These are phyloP conservation scores for Pythium rhizo-oryzae DNA, from an alignment of 352 stramenopile species.

Conservation along the genomic window DNA sequence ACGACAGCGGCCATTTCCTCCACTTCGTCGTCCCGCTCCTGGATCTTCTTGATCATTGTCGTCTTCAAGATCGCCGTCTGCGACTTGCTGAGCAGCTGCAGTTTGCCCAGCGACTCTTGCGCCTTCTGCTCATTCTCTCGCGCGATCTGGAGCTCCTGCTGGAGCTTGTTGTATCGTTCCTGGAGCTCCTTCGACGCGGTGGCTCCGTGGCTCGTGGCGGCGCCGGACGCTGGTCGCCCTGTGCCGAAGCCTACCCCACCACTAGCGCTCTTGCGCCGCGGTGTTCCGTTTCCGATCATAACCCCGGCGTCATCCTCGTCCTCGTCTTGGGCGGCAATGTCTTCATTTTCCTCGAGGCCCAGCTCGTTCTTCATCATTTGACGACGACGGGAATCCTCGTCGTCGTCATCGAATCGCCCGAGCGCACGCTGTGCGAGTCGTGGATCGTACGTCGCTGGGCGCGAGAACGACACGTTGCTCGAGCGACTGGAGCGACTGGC, in stretches of 20 bases:
- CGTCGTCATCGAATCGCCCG: slow-evolving; percentile 40
- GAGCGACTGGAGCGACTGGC: slow-evolving; percentile 3
- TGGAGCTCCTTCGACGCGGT: slow-evolving; percentile 29
- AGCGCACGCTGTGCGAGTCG: slow-evolving; percentile 64
- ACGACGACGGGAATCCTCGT: slow-evolving; percentile 49
- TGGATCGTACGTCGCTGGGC: slow-evolving; percentile 81
- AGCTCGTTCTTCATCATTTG: slow-evolving; percentile 80
- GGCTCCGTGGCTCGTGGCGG: slow-evolving; percentile 27
- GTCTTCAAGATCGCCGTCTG: slow-evolving; percentile 86
- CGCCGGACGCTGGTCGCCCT: slow-evolving; percentile 20
- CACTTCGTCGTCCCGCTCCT: slow-evolving; percentile 64
- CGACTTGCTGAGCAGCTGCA: slow-evolving; percentile 85
- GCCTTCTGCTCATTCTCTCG: slow-evolving; percentile 70
- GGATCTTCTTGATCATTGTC: slow-evolving; percentile 80
- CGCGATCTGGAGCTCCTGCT: slow-evolving; percentile 58
- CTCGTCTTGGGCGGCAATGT: slow-evolving; percentile 42
- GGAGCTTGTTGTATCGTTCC: slow-evolving; percentile 57
- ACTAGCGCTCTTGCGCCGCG: slow-evolving; percentile 18
- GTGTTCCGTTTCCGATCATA: slow-evolving; percentile 2
- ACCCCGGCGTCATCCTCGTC: slow-evolving; percentile 16
- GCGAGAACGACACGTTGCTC: slow-evolving; percentile 65
- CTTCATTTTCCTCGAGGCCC: slow-evolving; percentile 72
- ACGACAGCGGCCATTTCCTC: slow-evolving; percentile 69
- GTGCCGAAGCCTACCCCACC: background rate
- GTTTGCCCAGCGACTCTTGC: slow-evolving; percentile 79